These are phyloP conservation scores for Anastatica hierochuntica DNA, from an alignment of 345 rosid genomes.

Conservation along the genomic window DNA sequence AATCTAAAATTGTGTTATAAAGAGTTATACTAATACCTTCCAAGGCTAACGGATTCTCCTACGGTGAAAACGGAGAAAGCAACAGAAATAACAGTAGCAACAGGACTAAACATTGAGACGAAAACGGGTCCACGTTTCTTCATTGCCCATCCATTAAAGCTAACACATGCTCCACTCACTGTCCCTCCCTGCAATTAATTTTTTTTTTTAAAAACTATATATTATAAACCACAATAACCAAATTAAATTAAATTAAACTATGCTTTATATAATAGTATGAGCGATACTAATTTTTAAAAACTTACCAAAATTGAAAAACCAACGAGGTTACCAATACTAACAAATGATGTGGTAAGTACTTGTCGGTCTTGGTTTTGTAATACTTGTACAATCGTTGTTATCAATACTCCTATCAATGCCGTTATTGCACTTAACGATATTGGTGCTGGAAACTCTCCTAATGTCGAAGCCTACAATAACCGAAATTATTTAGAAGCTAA, in stretches of 20 bases:
- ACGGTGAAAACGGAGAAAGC: conserved; percentile 44
- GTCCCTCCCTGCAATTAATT: conserved; percentile 50
- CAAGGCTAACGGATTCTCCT: conserved; percentile 50
- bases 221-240: background rate
- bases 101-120: conserved; percentile 79
- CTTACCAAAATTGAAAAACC: conserved; percentile 53
- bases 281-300: background rate
- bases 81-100: conserved; percentile 55
- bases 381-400: conserved; percentile 40
- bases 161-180: conserved; percentile 53
- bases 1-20: background rate
- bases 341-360: conserved; percentile 29
- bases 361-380: conserved; percentile 30
- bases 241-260: no score
- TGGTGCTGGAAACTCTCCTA: conserved; percentile 84
- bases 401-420: conserved; percentile 57
- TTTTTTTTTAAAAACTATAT: background rate
- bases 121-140: conserved; percentile 87
- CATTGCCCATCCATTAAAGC: conserved; percentile 94
- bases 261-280: no score
- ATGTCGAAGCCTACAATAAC: conserved; percentile 46
- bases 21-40: conserved; percentile 43
- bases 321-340: conserved; percentile 30
- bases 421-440: conserved; percentile 66
- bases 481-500: background rate